These are phyloP conservation scores for Cucumis hystrix DNA, from an alignment of 306 rosid genomes.

Conservation along the genomic window DNA sequence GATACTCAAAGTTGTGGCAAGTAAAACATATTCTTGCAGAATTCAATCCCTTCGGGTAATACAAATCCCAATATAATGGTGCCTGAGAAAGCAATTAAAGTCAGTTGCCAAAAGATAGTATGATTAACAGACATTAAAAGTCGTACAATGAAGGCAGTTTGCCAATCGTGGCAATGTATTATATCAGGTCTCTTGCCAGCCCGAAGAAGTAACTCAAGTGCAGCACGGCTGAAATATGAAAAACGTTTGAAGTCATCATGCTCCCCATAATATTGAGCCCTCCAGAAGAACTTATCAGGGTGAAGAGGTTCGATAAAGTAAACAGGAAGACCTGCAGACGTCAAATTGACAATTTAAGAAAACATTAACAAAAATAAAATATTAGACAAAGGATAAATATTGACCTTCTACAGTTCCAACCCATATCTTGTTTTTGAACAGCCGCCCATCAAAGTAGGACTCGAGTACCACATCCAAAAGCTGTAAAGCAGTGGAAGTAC, in stretches of 20 bases:
- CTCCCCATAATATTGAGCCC: slow-evolving; percentile 76
- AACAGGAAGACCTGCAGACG: slow-evolving; percentile 77
- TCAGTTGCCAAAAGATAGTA: background rate
- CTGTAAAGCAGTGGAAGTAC: slow-evolving; percentile 30
- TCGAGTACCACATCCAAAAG: slow-evolving; percentile 53
- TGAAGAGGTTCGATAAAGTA: slow-evolving; percentile 93
- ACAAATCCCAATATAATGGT: slow-evolving; percentile 91
- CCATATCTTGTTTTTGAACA: slow-evolving; percentile 85
- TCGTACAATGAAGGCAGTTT: slow-evolving; percentile 92
- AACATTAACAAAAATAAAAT: background rate
- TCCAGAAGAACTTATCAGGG: slow-evolving; percentile 77
- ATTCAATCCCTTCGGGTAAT: slow-evolving; percentile 62
- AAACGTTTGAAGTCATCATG: slow-evolving; percentile 84
- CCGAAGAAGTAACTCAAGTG: slow-evolving; percentile 81
- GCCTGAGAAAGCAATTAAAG: slow-evolving; percentile 42
- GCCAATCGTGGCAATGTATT: slow-evolving; percentile 99
- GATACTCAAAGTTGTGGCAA: slow-evolving; percentile 98
- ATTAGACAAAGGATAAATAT: slow-evolving; percentile 2
- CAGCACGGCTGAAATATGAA: slow-evolving; percentile 87
- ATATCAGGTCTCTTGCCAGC: slow-evolving; percentile 97
- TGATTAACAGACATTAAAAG: slow-evolving; percentile 2
- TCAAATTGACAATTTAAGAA: background rate
- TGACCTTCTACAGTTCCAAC: slow-evolving; percentile 86
- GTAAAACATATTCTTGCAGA: slow-evolving; percentile 96
- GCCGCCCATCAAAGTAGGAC: slow-evolving; percentile 71